Percentiles rank a stretch among this genome's conserved stretches.
These are phyloP conservation scores for Colletotrichum spinosum DNA, from an alignment of 2,329 filamentous ascomycete genomes.

Conservation along the genomic window DNA sequence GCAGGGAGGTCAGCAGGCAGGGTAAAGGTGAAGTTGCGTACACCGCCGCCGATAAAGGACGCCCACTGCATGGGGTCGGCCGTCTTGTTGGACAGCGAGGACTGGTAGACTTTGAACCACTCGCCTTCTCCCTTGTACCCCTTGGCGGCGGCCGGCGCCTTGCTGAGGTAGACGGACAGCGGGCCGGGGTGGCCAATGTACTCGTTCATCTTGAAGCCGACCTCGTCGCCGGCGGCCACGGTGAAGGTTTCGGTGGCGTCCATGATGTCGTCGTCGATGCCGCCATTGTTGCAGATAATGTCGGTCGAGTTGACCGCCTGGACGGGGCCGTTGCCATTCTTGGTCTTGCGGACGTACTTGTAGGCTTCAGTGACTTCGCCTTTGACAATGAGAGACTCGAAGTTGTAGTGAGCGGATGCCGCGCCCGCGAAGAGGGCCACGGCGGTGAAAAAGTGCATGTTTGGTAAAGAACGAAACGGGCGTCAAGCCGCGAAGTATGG, in stretches of 20 bases:
- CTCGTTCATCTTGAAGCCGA: constrained; percentile 28
- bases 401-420: constrained; percentile 39
- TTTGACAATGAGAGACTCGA: constrained; percentile 39
- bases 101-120: constrained; percentile 43
- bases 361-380: constrained; percentile 35
- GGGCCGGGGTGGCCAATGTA: constrained; percentile 35
- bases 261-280: constrained; percentile 12
- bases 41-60: neutral
- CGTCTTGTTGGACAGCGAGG: constrained; percentile 35
- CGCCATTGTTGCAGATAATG: constrained; percentile 24
- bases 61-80: constrained; percentile 4
- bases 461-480: no score
- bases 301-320: constrained; percentile 2
- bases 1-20: constrained; percentile 49
- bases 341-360: constrained; percentile 33
- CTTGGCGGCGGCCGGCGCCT: constrained; percentile 18
- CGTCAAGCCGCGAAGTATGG: no score
- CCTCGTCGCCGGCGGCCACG: constrained; percentile 16
- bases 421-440: neutral
- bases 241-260: constrained; percentile 1
- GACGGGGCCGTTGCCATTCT: constrained; percentile 27
- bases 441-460: neutral
- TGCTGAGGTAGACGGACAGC: constrained; percentile 27
- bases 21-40: constrained; percentile 41
- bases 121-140: constrained; percentile 37